Base-by-base conservation (phyloP, 495 filamentous ascomycete genomes). In the Bombardia bombarda region DNA sequence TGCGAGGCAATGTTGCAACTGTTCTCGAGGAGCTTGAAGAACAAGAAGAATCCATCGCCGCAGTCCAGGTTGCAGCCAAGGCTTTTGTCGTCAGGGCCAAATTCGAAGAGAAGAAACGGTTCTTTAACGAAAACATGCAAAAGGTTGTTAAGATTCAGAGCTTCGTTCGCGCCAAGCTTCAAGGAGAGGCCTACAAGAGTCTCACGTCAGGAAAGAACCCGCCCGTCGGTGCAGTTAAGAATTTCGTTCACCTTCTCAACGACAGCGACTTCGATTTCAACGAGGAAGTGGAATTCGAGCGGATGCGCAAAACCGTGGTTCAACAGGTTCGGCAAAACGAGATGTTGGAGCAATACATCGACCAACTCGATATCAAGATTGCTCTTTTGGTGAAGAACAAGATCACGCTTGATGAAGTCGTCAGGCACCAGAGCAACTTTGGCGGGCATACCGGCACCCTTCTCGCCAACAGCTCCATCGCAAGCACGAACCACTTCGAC, bases 181-280 rank as follows among this genome's bases (percentile, higher is more conserved):
- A 97, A 65, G 92, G 92, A 6, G 87, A 97, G 62, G 93, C 93
- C 1, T 98, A 98, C 70, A 96, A 94, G 72, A 90, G 83, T 55
- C 70, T 95, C 51, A 95, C 89, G 5, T 88, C 79, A 24, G 92
- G 93, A n/a, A 95, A 95, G 64, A 97, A 97, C 53, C 92, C 92
- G 36, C 92, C 93, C 3, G 88, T 97, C 39, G 84, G 87, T 33
- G 95, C 93, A 0, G 84, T 99, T 51, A 95, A 97, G 66, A 90
- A 90, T 51, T 97, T 97, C 53, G 88, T 99, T 4, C 92, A 99
- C 65, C 73, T 99, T 20, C 77, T 99, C 36, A 99, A 97, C 57
- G 92, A 99, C 62, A 95, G 87, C 53, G 88, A 95, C 53, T 94
- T 99, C 51, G 92, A 99, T 55, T 99, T 99, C 60, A 93, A 99